These are phyloP conservation scores for Blastocystis sp. DNA, from an alignment of 352 stramenopile species.

Conservation along the genomic window DNA sequence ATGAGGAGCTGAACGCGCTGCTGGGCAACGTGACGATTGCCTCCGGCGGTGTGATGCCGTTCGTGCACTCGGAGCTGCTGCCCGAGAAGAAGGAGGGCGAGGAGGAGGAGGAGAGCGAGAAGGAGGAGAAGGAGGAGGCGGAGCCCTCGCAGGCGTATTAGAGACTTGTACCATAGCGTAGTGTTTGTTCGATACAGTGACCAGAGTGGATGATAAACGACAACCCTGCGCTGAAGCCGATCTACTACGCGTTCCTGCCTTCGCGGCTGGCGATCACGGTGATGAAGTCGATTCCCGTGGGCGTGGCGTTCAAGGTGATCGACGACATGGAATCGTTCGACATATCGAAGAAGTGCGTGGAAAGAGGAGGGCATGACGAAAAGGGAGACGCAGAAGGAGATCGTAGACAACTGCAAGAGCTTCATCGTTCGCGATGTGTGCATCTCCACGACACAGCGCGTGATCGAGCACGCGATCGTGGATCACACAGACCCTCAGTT, in stretches of 20 bases:
- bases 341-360: constrained; percentile 23
- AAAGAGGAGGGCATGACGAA: neutral
- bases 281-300: constrained; percentile 33
- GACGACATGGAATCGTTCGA: constrained; percentile 43
- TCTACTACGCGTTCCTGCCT: constrained; percentile 47
- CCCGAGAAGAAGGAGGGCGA: constrained; percentile 44
- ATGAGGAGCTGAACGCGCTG: constrained; percentile 70
- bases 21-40: constrained; percentile 89
- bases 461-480: constrained; percentile 32
- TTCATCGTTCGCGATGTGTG: constrained; percentile 14
- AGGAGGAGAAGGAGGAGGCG: neutral
- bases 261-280: neutral
- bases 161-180: neutral
- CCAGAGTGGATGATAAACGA: neutral
- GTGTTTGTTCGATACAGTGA: constrained; percentile 13
- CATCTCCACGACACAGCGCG: constrained; percentile 4
- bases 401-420: constrained; percentile 17
- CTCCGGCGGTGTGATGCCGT: constrained; percentile 74
- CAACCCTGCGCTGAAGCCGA: constrained; percentile 24
- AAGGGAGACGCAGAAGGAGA: constrained; percentile 38
- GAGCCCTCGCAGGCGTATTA: constrained; percentile 54
- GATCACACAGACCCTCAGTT: neutral
- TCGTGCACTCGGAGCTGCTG: no score
- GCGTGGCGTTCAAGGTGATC: constrained; percentile 35
- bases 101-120: constrained; percentile 73